Base-by-base conservation (phyloP, 2,329 filamentous ascomycete genomes). In the Talaromyces sp. region DNA sequence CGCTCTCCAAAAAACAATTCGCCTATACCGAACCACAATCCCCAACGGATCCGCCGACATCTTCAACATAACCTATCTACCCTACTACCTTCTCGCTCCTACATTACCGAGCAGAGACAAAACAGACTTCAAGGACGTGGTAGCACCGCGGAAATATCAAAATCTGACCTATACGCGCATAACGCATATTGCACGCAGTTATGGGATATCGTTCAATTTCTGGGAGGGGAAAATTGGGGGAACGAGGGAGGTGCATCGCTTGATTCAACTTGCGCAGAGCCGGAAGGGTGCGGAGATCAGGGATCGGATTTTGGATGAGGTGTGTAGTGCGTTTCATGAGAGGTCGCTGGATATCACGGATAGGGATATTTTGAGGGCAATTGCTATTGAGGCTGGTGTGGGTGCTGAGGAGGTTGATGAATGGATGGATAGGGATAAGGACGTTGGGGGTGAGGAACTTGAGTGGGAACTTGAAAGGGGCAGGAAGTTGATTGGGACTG, bases 61-160 rank as follows among this genome's bases (percentile, higher is more conserved):
- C 4, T 65, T 65, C 51, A 62, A 61, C 40, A 40, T 65, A 27
- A 56, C 15, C n/a, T 65, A 65, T 47, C 64, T 47, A 2, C 64
- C 64, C 15, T 65, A 62, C 40, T 65, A 62, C 51, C 58, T 65
- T 22, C 64, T 65, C 19, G 64, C 62, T 31, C 64, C 64, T 6
- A 25, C 49, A 19, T 58, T 45, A 27, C 58, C 64, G 4, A 34
- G 27, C 17, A 34, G 22, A 36, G 40, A 61, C 29, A 65, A 65
- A 31, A 53, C 60, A 22, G 38, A 65, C n/a, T 62, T 61, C 6
- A 27, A 40, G 22, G 58, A 38, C 7, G 17, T 56, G 29, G 34
- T 61, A 5, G 34, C 31, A 38, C 51, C 36, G 2, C 64, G 31
- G 3, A 38, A 58, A 36, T 38, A 47, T 27, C 58, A 61, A 19